phyloP scores from a whole-genome alignment of 768 basidiomycete genomes.

The Holtermannia corniformis region DNA sequence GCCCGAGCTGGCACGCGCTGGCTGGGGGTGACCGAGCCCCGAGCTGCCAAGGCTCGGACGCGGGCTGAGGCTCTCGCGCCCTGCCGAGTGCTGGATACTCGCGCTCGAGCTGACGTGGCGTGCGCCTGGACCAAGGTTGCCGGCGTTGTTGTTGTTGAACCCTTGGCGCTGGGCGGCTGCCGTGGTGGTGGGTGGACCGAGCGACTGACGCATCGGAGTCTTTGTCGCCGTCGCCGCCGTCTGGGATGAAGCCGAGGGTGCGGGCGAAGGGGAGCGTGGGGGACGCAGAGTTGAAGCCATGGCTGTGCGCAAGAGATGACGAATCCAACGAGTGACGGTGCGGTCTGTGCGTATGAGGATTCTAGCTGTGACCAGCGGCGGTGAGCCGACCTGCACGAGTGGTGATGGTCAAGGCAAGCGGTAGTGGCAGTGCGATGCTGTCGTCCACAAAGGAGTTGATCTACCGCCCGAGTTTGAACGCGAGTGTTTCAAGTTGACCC shows the following conservation, averaged over 20 bases:
- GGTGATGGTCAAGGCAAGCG: too few species aligned
- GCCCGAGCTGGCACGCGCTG: constrained; percentile 15
- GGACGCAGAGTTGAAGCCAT: constrained; percentile 36
- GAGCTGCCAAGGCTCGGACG: constrained; percentile 19
- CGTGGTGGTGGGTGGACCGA: constrained; percentile 31
- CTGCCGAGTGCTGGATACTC: constrained; percentile 9
- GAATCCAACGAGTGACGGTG: too few species aligned
- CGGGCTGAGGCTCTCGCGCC: constrained; percentile 19
- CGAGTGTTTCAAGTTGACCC: too few species aligned
- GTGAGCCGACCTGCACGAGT: too few species aligned
- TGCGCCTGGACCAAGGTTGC: constrained; percentile 5
- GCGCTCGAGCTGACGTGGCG: constrained; percentile 29
- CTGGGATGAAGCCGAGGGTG: constrained; percentile 15
- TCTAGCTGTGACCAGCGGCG: too few species aligned
- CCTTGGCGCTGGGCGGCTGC: constrained; percentile 17
- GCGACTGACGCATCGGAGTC: constrained; percentile 34
- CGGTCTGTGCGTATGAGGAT: too few species aligned
- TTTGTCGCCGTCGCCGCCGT: constrained; percentile 21
- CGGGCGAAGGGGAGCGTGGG: constrained; percentile 34
- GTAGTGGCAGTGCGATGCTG: too few species aligned
- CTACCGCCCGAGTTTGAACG: too few species aligned
- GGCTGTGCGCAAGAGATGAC: too few species aligned
- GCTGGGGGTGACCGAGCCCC: not conserved
- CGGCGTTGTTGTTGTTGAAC: constrained; percentile 10
- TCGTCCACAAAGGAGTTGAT: too few species aligned